Evolutionary conservation across 2,329 filamentous ascomycete species (phyloP).

Genomic region (Helotiales sp.): DNA sequence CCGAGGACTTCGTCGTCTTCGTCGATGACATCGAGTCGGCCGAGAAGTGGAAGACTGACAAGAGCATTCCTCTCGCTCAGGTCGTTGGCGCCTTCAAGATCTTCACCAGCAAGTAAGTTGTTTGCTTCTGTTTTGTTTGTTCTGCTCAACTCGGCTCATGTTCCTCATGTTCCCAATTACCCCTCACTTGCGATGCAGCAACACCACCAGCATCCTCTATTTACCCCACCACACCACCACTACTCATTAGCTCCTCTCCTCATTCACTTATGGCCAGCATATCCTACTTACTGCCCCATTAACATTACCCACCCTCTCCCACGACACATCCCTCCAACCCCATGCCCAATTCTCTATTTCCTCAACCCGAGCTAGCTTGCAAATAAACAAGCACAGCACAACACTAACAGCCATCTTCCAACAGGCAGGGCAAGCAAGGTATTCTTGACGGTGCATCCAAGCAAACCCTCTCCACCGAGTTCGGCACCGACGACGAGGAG

Average conservation of each 20-base stretch:
- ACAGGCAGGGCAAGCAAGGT: slow-evolving; percentile 85
- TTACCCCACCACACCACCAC: slow-evolving; percentile 9
- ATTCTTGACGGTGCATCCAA: slow-evolving; percentile 78
- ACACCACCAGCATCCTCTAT: not conserved
- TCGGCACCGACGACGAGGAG: slow-evolving; percentile 79
- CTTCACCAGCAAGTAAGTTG: slow-evolving; percentile 83
- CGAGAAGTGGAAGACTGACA: slow-evolving; percentile 83
- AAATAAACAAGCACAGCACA: not conserved
- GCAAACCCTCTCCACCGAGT: slow-evolving; percentile 78
- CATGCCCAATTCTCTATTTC: not conserved
- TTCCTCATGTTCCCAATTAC: slow-evolving; percentile 13
- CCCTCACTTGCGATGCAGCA: slow-evolving; percentile 10
- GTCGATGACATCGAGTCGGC: slow-evolving; percentile 65
- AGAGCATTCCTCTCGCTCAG: slow-evolving; percentile 77
- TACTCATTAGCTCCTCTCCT: not conserved
- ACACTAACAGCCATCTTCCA: not conserved
- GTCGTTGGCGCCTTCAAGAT: slow-evolving; percentile 90
- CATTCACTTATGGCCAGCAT: not conserved
- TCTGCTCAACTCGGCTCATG: slow-evolving; percentile 2
- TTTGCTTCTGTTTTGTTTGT: slow-evolving; percentile 3
- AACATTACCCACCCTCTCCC: no score
- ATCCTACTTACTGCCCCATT: no score
- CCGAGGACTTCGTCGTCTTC: slow-evolving; percentile 72
- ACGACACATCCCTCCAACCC: not conserved
- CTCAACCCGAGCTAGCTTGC: no score